These are phyloP conservation scores for button mushroom (Agaricus bisporus) DNA, from an alignment of 768 basidiomycete species.

Conservation along the genomic window DNA sequence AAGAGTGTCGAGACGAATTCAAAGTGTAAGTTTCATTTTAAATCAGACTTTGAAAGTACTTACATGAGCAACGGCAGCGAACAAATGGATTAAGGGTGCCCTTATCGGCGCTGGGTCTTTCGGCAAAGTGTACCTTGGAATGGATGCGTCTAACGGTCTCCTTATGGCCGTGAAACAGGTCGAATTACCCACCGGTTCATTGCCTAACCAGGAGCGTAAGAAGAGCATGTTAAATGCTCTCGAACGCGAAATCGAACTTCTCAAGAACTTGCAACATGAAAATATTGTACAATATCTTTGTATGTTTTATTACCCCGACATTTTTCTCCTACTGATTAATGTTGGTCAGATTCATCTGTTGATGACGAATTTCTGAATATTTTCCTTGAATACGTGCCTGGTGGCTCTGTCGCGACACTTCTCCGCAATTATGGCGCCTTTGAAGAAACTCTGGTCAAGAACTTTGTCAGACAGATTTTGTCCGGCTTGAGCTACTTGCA, in stretches of 20 bases:
- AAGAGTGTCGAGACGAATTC: conserved; percentile 20
- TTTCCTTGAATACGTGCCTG: conserved; percentile 95
- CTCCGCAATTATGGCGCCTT: conserved; percentile 91
- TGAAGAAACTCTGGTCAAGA: conserved; percentile 86
- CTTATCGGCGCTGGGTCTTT: conserved; percentile 94
- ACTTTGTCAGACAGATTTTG: conserved; percentile 89
- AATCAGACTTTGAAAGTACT: not conserved
- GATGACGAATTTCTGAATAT: conserved; percentile 92
- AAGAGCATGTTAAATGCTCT: conserved; percentile 88
- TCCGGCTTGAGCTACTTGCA: conserved; percentile 88
- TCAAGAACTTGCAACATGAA: conserved; percentile 88
- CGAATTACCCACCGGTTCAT: conserved; percentile 78
- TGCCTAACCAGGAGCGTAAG: conserved; percentile 87
- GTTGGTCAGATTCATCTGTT: conserved; percentile 74
- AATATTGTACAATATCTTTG: conserved; percentile 99
- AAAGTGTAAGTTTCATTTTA: conserved; percentile 12
- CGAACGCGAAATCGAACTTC: conserved; percentile 89
- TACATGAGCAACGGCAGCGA: conserved; percentile 37
- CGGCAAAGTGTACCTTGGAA: conserved; percentile 91
- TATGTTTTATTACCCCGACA: conserved; percentile 32
- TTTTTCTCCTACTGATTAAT: not conserved
- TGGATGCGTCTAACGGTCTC: conserved; percentile 86
- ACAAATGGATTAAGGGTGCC: conserved; percentile 97
- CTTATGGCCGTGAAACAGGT: conserved; percentile 99
- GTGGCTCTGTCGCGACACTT: conserved; percentile 87